Evolutionary conservation across 2,329 filamentous ascomycete genomes (phyloP).

Genomic region (Mycosphaerella sp.): DNA sequence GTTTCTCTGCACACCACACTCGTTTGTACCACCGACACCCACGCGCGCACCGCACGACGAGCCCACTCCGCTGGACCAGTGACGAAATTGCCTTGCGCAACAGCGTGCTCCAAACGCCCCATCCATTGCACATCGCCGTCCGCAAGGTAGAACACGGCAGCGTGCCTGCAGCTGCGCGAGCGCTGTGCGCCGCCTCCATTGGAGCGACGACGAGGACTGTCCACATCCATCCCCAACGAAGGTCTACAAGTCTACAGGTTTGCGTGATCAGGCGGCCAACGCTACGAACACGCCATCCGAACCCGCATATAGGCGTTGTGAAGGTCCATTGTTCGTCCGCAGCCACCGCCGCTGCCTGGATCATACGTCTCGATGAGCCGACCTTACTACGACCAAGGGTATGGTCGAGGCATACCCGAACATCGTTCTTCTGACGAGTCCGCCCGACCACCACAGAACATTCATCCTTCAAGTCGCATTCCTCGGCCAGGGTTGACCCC

Average conservation of each 20-base stretch:
- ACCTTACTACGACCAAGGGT: conserved; percentile 15
- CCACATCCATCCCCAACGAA: not conserved
- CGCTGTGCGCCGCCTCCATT: conserved; percentile 1
- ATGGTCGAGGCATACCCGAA: conserved; percentile 16
- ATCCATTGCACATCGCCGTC: not conserved
- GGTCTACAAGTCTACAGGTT: conserved; percentile 9
- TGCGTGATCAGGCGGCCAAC: conserved; percentile 8
- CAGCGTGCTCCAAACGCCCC: not conserved
- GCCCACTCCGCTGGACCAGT: conserved; percentile 1
- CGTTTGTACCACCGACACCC: conserved; percentile 10
- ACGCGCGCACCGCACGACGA: conserved; percentile 11
- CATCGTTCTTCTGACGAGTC: conserved; percentile 7
- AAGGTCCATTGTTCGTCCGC: not conserved
- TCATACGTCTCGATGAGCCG: conserved; percentile 16
- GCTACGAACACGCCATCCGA: conserved; percentile 12
- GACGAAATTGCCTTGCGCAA: conserved; percentile 18
- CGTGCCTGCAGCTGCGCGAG: conserved; percentile 1
- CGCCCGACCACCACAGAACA: conserved; percentile 10
- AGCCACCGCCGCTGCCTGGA: conserved; percentile 10
- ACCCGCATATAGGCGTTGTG: not conserved
- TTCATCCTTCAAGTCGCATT: conserved; percentile 15
- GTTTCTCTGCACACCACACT: conserved; percentile 14
- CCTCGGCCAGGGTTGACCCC: conserved; percentile 11
- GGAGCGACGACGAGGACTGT: not conserved
- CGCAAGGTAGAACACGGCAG: conserved; percentile 6